phyloP scores from a whole-genome alignment of 352 stramenopile species.

The Aphanomyces astaci region DNA sequence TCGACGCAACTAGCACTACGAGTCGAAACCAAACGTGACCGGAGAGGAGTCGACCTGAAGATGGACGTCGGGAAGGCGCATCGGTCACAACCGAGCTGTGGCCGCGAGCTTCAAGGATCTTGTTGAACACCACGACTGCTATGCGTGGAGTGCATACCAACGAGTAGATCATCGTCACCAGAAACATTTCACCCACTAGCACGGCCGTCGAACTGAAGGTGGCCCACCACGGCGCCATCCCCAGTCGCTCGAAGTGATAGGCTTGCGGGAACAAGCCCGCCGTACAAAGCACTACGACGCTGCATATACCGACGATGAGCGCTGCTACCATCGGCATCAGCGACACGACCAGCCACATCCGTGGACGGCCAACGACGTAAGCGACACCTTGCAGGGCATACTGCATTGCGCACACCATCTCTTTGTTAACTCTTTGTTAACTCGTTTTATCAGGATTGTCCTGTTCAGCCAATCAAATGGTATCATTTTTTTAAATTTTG shows the following conservation, averaged over 20 bases:
- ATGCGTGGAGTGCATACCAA: constrained; percentile 45
- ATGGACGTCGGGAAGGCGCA: constrained; percentile 25
- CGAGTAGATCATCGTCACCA: constrained; percentile 60
- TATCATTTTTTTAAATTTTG: not conserved
- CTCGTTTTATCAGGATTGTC: too few relatives aligned
- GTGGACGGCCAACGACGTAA: constrained; percentile 55
- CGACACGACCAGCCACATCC: constrained; percentile 40
- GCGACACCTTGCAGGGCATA: constrained; percentile 5
- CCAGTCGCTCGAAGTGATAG: constrained; percentile 34
- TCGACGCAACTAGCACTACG: constrained; percentile 39
- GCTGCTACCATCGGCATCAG: constrained; percentile 35
- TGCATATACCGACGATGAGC: constrained; percentile 35
- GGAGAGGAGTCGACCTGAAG: too few relatives aligned
- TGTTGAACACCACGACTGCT: constrained; percentile 53
- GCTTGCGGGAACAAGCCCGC: constrained; percentile 40
- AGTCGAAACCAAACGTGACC: too few relatives aligned
- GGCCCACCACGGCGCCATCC: constrained; percentile 31
- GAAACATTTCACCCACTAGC: constrained; percentile 61
- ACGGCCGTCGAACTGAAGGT: constrained; percentile 51
- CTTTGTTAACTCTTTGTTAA: too few relatives aligned
- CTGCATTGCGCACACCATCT: not conserved
- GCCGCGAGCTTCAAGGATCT: constrained; percentile 43
- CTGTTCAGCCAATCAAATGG: not conserved
- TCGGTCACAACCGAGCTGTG: constrained; percentile 44
- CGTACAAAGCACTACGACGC: constrained; percentile 40